These are phyloP conservation scores for Luffa aegyptiaca DNA, from an alignment of 306 rosid genomes.

Conservation along the genomic window DNA sequence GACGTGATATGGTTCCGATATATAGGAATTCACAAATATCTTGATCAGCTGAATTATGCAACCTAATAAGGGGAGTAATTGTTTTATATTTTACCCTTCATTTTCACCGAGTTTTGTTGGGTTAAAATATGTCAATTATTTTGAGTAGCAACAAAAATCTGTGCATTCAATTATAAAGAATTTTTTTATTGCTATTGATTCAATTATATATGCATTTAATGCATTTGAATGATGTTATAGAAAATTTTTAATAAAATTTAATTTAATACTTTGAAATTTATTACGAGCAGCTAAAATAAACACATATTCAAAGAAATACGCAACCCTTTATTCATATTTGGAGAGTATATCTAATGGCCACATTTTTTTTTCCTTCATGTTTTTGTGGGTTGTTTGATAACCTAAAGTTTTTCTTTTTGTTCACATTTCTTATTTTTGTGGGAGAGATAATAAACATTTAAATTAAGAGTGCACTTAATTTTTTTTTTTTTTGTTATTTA, in stretches of 20 bases:
- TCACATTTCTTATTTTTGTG: background rate
- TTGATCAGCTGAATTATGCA: too few species aligned
- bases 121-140: background rate
- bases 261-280: background rate
- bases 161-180: background rate
- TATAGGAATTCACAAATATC: too few species aligned
- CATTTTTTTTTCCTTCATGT: background rate
- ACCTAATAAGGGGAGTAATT: too few species aligned
- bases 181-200: background rate
- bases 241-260: background rate
- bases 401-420: too few species aligned
- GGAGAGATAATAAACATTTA: too few species aligned
- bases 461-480: too few species aligned
- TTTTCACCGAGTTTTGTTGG: too few species aligned
- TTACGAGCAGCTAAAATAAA: background rate
- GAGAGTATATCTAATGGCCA: background rate
- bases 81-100: too few species aligned
- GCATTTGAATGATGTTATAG: background rate
- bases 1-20: too few species aligned
- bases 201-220: background rate
- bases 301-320: background rate
- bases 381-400: too few species aligned
- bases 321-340: background rate
- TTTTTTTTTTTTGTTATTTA: too few species aligned
- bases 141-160: background rate